These are phyloP conservation scores for Puccinia novopanici DNA, from an alignment of 1,284 basidiomycete species.

Conservation along the genomic window DNA sequence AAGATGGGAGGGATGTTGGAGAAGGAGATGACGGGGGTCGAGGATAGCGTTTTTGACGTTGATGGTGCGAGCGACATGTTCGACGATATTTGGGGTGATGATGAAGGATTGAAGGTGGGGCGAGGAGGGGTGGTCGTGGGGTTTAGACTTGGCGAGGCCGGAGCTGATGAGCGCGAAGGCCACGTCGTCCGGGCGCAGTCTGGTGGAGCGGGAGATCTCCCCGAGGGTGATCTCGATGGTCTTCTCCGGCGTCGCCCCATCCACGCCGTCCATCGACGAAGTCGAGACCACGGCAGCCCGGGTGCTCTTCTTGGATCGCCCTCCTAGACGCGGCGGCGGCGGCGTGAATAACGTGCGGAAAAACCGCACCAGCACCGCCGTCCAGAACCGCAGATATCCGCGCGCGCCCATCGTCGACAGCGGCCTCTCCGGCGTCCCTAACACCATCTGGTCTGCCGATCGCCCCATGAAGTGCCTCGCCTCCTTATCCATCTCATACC, in stretches of 20 bases:
- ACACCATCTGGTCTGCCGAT: slow-evolving; percentile 63
- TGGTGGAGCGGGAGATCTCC: slow-evolving; percentile 74
- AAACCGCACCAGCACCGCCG: slow-evolving; percentile 77
- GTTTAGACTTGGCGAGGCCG: slow-evolving; percentile 19
- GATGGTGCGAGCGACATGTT: slow-evolving; percentile 28
- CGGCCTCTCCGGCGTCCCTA: slow-evolving; percentile 92
- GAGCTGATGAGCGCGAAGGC: slow-evolving; percentile 76
- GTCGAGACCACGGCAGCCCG: slow-evolving; percentile 60
- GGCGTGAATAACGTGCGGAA: slow-evolving; percentile 65
- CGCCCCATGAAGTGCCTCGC: not conserved
- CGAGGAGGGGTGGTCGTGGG: too few relatives aligned
- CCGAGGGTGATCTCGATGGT: slow-evolving; percentile 56
- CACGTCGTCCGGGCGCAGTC: slow-evolving; percentile 79
- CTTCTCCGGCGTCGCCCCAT: slow-evolving; percentile 56
- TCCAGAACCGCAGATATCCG: slow-evolving; percentile 91
- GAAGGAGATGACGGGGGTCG: slow-evolving; percentile 37
- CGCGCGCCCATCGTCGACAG: slow-evolving; percentile 87
- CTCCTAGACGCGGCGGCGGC: slow-evolving; percentile 26
- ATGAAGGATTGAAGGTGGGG: not conserved
- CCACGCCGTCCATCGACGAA: slow-evolving; percentile 58
- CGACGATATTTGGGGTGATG: slow-evolving; percentile 42
- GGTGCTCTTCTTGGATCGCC: slow-evolving; percentile 60
- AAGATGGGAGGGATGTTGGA: not conserved
- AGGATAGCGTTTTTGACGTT: slow-evolving; percentile 20
- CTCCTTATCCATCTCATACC: not conserved